Evolutionary conservation across 441 rosid genomes (phyloP), one percentile per base, ranked within the genome.

Genomic region (Erysimum cheiri): DNA sequence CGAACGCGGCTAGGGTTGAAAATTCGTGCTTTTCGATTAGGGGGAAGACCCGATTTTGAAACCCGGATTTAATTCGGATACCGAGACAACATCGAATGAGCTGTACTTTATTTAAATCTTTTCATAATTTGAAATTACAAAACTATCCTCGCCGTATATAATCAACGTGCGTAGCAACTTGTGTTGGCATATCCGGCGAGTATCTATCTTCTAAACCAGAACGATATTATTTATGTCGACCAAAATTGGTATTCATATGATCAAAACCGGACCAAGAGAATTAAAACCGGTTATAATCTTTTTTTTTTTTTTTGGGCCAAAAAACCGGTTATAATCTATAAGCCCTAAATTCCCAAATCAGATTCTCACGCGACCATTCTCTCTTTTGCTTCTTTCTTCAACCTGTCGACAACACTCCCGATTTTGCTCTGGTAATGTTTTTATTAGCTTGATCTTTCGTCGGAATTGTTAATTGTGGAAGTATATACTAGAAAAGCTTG

Each of bases 51-150:
- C 85, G 79, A 69, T 29, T 22, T 44, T 55, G 56, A 61, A 80
- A 79, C 84, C 88, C 86, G 84, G 86, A 80, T 80, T 73, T 1
- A 71, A 62, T 74, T 63, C 75, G 79, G 79, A 76, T 76, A 76
- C 75, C 75, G 71, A 76, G 79, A 76, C 71, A 70, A 54, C 79
- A 28, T 17, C 72, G 57, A 65, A 76, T 70, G 72, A 76, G 76
- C 73, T 76, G 72, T 70, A 43, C 58, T 44, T 69, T 62, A 62
- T 62, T 64, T 49, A 47, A 57, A 15, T 19, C 15, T 52, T 59
- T 28, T n/a, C 5, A 12, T 3, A 2, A 24, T 0, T 0, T 0
- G 47, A 59, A 76, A 59, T 76, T 29, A 76, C 79, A 4, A 44
- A 53, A 46, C 0, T 37, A 65, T 29, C 80, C 80, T 76, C 69